Conservation (phyloP, 805 yeast genomes). For the Kazachstania martiniae region DNA sequence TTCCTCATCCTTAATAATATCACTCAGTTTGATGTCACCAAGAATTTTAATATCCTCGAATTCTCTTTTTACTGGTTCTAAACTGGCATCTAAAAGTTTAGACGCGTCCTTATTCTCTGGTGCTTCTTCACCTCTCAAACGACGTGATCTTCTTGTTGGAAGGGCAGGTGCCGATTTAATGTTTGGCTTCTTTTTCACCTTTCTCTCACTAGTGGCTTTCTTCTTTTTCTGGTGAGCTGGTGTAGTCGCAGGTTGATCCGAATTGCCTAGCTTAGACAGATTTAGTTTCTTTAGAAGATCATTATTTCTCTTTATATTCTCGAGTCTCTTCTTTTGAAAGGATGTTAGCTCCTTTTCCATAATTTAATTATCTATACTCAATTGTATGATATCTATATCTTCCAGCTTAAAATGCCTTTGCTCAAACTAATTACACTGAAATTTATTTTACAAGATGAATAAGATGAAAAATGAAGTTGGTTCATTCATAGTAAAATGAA, state of each 20-base stretch:
- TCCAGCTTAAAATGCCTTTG: too few relatives aligned
- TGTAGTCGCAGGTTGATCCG: constrained; percentile 1
- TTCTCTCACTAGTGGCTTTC: constrained; percentile 30
- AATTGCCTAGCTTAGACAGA: constrained; percentile 23
- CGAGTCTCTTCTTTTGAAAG: constrained; percentile 61
- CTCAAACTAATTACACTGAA: too few relatives aligned
- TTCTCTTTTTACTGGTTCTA: constrained; percentile 24
- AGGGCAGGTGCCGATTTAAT: constrained; percentile 12
- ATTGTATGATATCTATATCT: too few relatives aligned
- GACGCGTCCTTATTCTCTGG: constrained; percentile 10
- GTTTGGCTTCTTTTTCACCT: not conserved
- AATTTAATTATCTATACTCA: constrained; percentile 2
- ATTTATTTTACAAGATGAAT: too few relatives aligned
- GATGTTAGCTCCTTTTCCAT: constrained; percentile 46
- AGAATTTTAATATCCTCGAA: constrained; percentile 47
- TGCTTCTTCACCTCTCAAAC: constrained; percentile 65
- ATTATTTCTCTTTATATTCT: constrained; percentile 75
- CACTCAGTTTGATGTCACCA: constrained; percentile 57
- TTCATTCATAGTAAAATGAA: too few relatives aligned
- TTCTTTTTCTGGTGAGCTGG: constrained; percentile 41
- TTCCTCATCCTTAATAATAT: constrained; percentile 38
- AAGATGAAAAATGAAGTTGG: too few relatives aligned
- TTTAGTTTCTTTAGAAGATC: constrained; percentile 63
- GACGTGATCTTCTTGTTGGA: constrained; percentile 67
- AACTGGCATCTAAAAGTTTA: not conserved